phyloP scores from a whole-genome alignment of 805 yeast species.

The Ogataea pini region DNA sequence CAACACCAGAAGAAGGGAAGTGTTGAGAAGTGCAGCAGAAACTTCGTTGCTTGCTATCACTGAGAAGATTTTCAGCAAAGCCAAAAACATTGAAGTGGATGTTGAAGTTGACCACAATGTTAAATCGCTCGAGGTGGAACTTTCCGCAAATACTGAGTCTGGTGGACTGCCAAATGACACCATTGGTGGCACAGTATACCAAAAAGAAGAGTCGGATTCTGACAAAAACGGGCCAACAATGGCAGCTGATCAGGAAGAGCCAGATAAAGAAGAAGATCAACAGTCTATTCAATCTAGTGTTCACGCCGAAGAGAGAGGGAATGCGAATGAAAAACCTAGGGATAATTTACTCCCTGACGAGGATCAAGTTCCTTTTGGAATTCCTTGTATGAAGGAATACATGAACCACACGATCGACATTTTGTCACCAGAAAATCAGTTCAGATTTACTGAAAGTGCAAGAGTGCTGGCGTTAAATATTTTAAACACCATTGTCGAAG shows the following conservation, averaged over 20 bases:
- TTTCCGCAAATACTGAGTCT: constrained; percentile 26
- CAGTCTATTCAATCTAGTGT: background rate
- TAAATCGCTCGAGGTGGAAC: constrained; percentile 29
- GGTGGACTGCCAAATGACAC: constrained; percentile 55
- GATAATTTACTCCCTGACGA: constrained; percentile 17
- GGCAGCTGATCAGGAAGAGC: background rate
- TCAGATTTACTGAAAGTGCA: constrained; percentile 84
- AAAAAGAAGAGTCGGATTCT: constrained; percentile 6
- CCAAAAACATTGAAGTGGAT: constrained; percentile 50
- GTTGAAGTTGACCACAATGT: constrained; percentile 32
- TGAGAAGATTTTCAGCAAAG: constrained; percentile 60
- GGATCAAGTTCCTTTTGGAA: constrained; percentile 58
- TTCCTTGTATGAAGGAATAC: constrained; percentile 75
- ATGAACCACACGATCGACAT: constrained; percentile 74
- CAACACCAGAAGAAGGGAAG: constrained; percentile 88
- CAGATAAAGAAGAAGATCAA: background rate
- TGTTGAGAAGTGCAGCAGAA: constrained; percentile 86
- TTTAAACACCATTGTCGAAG: constrained; percentile 77
- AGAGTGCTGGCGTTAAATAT: constrained; percentile 79
- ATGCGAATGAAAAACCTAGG: background rate
- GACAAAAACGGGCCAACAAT: background rate
- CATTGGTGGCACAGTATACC: constrained; percentile 48
- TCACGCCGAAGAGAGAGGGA: background rate
- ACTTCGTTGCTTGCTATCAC: constrained; percentile 73
- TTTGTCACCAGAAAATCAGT: constrained; percentile 78